These are phyloP conservation scores for Fusarium chlamydosporum DNA, from an alignment of 2,329 filamentous ascomycete species.

Conservation along the genomic window DNA sequence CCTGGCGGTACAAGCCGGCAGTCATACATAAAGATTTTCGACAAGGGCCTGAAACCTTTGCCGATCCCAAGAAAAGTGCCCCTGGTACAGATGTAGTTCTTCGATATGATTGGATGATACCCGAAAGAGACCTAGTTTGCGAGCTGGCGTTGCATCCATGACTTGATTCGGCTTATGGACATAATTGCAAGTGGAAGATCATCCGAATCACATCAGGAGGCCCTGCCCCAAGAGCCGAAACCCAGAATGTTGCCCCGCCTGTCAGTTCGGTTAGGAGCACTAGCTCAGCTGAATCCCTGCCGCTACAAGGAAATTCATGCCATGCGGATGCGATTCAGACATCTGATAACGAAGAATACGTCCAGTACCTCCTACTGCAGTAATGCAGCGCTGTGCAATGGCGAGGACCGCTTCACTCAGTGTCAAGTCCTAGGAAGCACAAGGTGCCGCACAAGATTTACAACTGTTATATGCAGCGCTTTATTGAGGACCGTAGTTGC, in stretches of 20 bases:
- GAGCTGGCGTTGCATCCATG: slow-evolving; percentile 24
- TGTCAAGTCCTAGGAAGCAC: neutral
- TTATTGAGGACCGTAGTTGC: neutral
- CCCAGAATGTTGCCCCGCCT: slow-evolving; percentile 32
- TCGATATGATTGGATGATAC: slow-evolving; percentile 8
- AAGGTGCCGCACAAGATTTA: neutral
- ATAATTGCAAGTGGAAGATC: slow-evolving; percentile 33
- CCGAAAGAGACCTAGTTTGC: slow-evolving; percentile 34
- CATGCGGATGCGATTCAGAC: slow-evolving; percentile 24
- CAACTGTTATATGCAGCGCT: neutral
- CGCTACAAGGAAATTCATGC: slow-evolving; percentile 12
- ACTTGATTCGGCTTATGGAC: slow-evolving; percentile 18
- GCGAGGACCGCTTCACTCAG: slow-evolving; percentile 14
- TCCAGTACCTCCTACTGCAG: neutral
- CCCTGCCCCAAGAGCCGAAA: slow-evolving; percentile 32
- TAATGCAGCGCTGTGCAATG: slow-evolving; percentile 17
- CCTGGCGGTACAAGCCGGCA: slow-evolving; percentile 23
- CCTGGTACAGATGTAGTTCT: slow-evolving; percentile 5
- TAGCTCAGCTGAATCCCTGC: slow-evolving; percentile 40
- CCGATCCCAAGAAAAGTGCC: slow-evolving; percentile 8
- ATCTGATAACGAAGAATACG: slow-evolving; percentile 18
- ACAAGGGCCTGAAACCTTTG: slow-evolving; percentile 23
- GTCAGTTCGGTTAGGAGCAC: slow-evolving; percentile 45
- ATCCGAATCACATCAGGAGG: slow-evolving; percentile 24
- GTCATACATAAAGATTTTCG: slow-evolving; percentile 22